phyloP scores from a whole-genome alignment of 2,329 filamentous ascomycete genomes.

The Penicillium paneum region DNA sequence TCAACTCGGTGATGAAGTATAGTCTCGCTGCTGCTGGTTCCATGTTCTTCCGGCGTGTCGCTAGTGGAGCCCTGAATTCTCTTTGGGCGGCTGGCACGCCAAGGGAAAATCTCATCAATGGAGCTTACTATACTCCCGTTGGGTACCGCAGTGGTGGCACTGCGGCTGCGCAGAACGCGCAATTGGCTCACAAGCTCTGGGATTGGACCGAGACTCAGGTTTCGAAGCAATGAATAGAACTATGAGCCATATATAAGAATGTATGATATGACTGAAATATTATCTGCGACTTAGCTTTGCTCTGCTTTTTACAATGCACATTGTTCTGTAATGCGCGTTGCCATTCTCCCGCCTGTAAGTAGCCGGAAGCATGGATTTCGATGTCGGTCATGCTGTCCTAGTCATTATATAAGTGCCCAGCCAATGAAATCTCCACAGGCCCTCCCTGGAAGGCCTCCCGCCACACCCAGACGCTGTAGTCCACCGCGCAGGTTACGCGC shows the following conservation, averaged over 20 bases:
- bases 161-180: constrained; percentile 30
- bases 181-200: constrained; percentile 39
- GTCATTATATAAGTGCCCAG: constrained; percentile 25
- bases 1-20: constrained; percentile 23
- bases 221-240: constrained; percentile 11
- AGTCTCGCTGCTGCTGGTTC: constrained; percentile 18
- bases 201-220: constrained; percentile 45
- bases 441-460: constrained; percentile 37
- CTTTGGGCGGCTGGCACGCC: constrained; percentile 41
- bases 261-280: background rate
- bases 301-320: background rate
- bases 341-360: background rate
- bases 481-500: constrained; percentile 58
- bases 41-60: constrained; percentile 31
- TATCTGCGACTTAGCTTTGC: background rate
- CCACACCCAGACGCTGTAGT: constrained; percentile 58
- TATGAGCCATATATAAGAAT: background rate
- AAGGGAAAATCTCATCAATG: constrained; percentile 34
- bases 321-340: background rate
- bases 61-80: constrained; percentile 41
- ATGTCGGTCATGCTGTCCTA: constrained; percentile 4
- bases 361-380: constrained; percentile 2
- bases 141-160: constrained; percentile 33
- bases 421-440: constrained; percentile 52
- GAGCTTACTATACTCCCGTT: constrained; percentile 44